Percentiles rank a stretch among this genome's conserved stretches.
phyloP scores from a whole-genome alignment of 2,329 filamentous ascomycete genomes.

The Calonectria hongkongensis region DNA sequence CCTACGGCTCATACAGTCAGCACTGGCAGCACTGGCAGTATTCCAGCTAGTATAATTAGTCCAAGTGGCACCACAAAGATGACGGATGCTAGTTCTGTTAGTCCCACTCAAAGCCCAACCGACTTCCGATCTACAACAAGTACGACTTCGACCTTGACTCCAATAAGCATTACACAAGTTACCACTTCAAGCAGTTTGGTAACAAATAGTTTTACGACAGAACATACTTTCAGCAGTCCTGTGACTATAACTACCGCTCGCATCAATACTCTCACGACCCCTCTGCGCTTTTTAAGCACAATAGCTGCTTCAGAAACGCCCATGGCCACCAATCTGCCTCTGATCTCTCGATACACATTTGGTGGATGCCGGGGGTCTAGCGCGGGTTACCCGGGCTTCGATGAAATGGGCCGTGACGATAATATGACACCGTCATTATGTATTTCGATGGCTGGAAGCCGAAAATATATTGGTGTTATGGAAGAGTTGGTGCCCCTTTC shows the following conservation, averaged over 20 bases:
- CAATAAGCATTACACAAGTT: not conserved
- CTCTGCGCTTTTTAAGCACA: not conserved
- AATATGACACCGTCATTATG: conserved; percentile 9
- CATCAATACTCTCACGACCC: no score
- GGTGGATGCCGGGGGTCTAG: not conserved
- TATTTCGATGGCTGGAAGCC: not conserved
- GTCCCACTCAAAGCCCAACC: not conserved
- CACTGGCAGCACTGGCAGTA: not conserved
- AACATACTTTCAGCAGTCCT: no score
- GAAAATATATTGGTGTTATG: not conserved
- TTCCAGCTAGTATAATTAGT: no score
- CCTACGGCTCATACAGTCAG: no score
- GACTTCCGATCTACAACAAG: not conserved
- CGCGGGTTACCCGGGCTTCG: not conserved
- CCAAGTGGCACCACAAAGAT: not conserved
- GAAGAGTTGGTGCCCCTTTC: not conserved
- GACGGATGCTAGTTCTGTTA: not conserved
- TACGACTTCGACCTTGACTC: not conserved
- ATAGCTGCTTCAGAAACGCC: not conserved
- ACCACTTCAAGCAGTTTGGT: no score
- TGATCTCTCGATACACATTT: not conserved
- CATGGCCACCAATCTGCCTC: not conserved
- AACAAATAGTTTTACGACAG: no score
- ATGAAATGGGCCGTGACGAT: not conserved
- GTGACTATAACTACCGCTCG: no score